Evolutionary conservation across 2,329 filamentous ascomycete genomes (phyloP).

Genomic region (Macrophomina phaseolina): DNA sequence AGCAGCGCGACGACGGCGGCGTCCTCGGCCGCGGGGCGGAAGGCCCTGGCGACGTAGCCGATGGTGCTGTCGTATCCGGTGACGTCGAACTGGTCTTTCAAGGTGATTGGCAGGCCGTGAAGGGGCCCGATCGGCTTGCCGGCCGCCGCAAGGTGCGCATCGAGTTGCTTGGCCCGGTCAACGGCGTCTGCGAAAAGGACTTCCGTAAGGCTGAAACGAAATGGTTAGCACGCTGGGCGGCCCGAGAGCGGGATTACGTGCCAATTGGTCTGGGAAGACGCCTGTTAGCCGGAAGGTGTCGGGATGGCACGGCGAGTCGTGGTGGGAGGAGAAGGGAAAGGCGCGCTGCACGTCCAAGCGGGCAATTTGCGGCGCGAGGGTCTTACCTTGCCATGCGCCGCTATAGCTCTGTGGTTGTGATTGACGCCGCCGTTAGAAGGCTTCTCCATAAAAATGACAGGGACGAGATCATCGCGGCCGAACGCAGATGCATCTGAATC

Average conservation of each 20-base stretch:
- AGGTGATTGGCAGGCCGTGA: conserved; percentile 54
- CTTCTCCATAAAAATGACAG: conserved; percentile 3
- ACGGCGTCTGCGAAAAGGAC: conserved; percentile 53
- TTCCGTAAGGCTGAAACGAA: conserved; percentile 41
- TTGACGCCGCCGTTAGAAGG: conserved; percentile 1
- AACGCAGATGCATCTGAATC: conserved; percentile 3
- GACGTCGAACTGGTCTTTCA: conserved; percentile 59
- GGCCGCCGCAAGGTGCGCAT: conserved; percentile 45
- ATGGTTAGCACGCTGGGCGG: conserved; percentile 16
- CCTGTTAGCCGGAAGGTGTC: conserved; percentile 16
- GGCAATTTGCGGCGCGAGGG: neutral
- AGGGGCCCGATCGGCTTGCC: conserved; percentile 51
- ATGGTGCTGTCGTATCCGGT: conserved; percentile 55
- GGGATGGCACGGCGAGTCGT: conserved; percentile 5
- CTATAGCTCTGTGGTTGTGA: conserved; percentile 18
- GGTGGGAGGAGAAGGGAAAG: neutral
- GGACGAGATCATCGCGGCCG: conserved; percentile 3
- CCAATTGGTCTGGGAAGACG: conserved; percentile 24
- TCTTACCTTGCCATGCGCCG: conserved; percentile 20
- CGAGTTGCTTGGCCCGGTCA: conserved; percentile 48
- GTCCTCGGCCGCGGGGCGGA: conserved; percentile 56
- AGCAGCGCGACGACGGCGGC: conserved; percentile 58
- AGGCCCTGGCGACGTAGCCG: conserved; percentile 66
- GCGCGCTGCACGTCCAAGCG: neutral
- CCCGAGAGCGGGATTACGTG: conserved; percentile 22